These are phyloP conservation scores for Thelephora ganbajun DNA, from an alignment of 768 basidiomycete genomes.

Conservation along the genomic window DNA sequence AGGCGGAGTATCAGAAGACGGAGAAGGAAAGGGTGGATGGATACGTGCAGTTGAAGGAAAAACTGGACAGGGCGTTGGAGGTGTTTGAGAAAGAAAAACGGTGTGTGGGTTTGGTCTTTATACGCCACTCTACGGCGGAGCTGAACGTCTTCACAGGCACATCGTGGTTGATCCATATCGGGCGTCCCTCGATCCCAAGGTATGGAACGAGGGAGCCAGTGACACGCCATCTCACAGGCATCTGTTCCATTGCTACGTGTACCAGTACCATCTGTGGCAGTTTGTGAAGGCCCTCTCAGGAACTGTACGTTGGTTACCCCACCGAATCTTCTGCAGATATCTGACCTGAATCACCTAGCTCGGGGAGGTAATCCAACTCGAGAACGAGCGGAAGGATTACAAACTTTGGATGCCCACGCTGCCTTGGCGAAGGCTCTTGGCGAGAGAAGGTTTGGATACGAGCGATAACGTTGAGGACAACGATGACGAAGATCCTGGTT, in stretches of 20 bases:
- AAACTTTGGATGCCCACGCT: conserved; percentile 46
- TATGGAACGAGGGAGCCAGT: conserved; percentile 14
- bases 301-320: conserved; percentile 17
- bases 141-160: conserved; percentile 18
- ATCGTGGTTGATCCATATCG: conserved; percentile 50
- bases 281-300: conserved; percentile 21
- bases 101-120: conserved; percentile 18
- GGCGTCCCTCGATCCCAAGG: conserved; percentile 27
- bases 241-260: conserved; percentile 63
- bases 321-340: conserved; percentile 13
- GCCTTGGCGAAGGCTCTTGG: conserved; percentile 19
- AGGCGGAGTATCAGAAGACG: conserved; percentile 16
- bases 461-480: conserved; percentile 28
- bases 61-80: conserved; percentile 25
- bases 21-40: conserved; percentile 22
- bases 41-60: conserved; percentile 22
- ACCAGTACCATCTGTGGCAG: conserved; percentile 39
- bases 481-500: conserved; percentile 61
- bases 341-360: conserved; percentile 25
- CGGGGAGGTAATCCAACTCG: conserved; percentile 39
- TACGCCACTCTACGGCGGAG: neutral
- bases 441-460: conserved; percentile 31
- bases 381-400: conserved; percentile 26
- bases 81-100: conserved; percentile 36
- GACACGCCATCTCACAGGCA: conserved; percentile 49